Conservation (phyloP, 83 land plant genomes). For the Diphasiastrum complanatum region DNA sequence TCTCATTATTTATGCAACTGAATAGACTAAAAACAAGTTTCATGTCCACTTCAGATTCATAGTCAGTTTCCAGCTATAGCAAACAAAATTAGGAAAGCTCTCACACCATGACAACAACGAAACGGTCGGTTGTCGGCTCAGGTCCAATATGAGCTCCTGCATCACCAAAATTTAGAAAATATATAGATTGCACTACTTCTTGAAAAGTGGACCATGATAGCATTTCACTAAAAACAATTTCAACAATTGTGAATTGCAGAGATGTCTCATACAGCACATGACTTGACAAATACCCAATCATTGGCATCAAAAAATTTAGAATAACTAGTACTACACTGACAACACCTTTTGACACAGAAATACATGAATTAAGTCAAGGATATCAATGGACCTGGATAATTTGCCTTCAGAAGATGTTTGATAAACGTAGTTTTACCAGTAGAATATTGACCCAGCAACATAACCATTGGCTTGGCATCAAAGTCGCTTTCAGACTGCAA, state of each 20-base stretch:
- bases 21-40: too few species aligned
- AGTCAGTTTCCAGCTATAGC: too few species aligned
- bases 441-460: constrained; percentile 97
- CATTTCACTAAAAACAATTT: background rate
- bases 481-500: constrained; percentile 89
- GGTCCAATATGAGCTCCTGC: constrained; percentile 99
- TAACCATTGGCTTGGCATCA: constrained; percentile 95
- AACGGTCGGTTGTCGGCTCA: constrained; percentile 97
- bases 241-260: too few species aligned
- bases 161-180: background rate
- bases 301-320: background rate
- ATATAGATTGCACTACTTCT: background rate
- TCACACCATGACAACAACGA: constrained; percentile 90
- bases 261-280: too few species aligned
- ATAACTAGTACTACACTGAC: too few species aligned
- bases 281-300: background rate
- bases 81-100: too few species aligned
- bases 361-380: background rate
- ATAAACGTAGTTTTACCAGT: constrained; percentile 98
- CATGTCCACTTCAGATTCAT: too few species aligned
- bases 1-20: too few species aligned
- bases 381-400: constrained; percentile 60
- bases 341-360: background rate
- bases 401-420: constrained; percentile 63
- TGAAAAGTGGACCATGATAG: background rate